Percentiles rank a stretch among this genome's conserved stretches.
Conservation (phyloP, 2,329 filamentous ascomycete genomes). For the Cylindrodendrum hubeiense region DNA sequence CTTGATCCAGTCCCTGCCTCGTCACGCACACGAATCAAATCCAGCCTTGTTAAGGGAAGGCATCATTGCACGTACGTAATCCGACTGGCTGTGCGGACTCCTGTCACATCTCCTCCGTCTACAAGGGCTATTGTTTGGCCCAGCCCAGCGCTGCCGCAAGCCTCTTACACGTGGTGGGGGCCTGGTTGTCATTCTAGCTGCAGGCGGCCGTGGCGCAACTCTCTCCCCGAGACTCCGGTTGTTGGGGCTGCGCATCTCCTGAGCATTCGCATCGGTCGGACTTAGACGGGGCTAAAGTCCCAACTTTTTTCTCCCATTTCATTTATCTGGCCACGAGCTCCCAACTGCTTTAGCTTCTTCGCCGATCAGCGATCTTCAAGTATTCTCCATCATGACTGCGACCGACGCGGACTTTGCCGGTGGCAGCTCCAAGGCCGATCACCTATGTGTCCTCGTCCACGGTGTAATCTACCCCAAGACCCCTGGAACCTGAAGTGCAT, state of each 20-base stretch:
- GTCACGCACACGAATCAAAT: background rate
- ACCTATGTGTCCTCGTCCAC: slow-evolving; percentile 83
- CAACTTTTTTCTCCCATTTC: slow-evolving; percentile 9
- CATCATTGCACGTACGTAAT: slow-evolving; percentile 1
- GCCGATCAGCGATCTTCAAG: slow-evolving; percentile 41
- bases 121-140: background rate
- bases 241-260: slow-evolving; percentile 13
- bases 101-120: background rate
- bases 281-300: slow-evolving; percentile 22
- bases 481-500: slow-evolving; percentile 29
- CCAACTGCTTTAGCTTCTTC: background rate
- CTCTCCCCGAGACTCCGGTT: slow-evolving; percentile 8
- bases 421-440: slow-evolving; percentile 68
- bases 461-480: slow-evolving; percentile 65
- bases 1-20: background rate
- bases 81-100: background rate
- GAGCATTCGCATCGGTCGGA: slow-evolving; percentile 6
- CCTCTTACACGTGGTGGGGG: slow-evolving; percentile 6
- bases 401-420: slow-evolving; percentile 56
- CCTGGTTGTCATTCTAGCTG: background rate
- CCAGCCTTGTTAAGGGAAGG: background rate
- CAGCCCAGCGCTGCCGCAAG: background rate
- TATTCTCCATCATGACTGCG: slow-evolving; percentile 29
- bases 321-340: background rate
- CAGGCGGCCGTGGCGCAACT: slow-evolving; percentile 11